Evolutionary conservation across 169 alveolate species (phyloP).

Genomic region (Haemoproteus tartakovskyi): DNA sequence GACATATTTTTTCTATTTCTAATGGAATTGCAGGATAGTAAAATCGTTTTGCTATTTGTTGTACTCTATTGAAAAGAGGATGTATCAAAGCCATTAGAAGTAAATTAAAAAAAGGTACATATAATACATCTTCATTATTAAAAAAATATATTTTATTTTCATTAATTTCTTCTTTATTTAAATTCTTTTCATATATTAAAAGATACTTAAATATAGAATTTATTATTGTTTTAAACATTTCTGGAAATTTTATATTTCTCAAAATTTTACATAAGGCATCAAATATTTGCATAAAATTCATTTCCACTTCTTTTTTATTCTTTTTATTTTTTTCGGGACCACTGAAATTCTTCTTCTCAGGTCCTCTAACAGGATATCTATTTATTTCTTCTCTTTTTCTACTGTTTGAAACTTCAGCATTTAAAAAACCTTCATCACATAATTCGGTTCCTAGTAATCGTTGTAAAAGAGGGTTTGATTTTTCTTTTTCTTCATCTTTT

Average conservation of each 20-base stretch:
- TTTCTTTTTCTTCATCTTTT: not conserved
- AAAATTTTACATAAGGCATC: conserved; percentile 27
- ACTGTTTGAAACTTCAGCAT: no score
- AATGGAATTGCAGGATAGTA: conserved; percentile 6
- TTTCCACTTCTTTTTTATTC: no score
- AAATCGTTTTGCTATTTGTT: conserved; percentile 4
- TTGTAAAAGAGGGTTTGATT: no score
- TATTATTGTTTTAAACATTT: conserved; percentile 15
- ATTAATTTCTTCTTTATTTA: not conserved
- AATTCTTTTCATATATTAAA: conserved; percentile 17
- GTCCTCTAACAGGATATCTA: no score
- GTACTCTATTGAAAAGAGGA: conserved; percentile 18
- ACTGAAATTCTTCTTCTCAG: no score
- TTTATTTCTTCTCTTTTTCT: no score
- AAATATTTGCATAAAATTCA: conserved; percentile 28
- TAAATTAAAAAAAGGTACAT: conserved; percentile 49
- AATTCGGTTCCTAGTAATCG: no score
- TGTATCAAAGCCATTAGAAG: conserved; percentile 17
- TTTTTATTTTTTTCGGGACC: no score
- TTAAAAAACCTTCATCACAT: no score
- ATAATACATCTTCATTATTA: not conserved
- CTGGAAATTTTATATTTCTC: conserved; percentile 18
- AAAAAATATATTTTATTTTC: conserved; percentile 15
- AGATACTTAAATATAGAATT: conserved; percentile 17
- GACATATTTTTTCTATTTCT: conserved; percentile 4